Percentiles rank a stretch among this genome's conserved stretches.
phyloP scores from a whole-genome alignment of 768 basidiomycete species.

The Hydnomerulius pinastri region DNA sequence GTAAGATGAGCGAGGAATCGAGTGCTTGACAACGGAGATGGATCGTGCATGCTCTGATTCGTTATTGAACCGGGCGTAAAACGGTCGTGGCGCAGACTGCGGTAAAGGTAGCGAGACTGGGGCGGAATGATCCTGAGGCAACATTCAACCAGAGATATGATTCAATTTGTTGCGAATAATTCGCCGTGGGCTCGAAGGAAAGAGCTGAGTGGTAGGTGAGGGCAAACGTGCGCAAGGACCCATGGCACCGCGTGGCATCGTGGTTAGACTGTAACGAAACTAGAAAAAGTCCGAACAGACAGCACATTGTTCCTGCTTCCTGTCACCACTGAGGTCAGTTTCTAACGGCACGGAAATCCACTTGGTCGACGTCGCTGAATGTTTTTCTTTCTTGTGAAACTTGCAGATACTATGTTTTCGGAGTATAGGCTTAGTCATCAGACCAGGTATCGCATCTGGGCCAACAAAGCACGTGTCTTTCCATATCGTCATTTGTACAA shows the following conservation, averaged over 20 bases:
- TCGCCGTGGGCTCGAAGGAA: no score
- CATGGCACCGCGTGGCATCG: constrained; percentile 32
- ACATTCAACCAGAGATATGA: no score
- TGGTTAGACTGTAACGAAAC: constrained; percentile 1
- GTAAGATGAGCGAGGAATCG: constrained; percentile 10
- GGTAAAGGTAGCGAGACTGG: constrained; percentile 7
- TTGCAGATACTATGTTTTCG: constrained; percentile 1
- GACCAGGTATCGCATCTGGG: constrained; percentile 14
- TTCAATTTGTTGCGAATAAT: no score
- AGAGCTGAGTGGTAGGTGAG: constrained; percentile 19
- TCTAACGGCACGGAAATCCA: neutral
- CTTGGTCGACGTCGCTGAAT: constrained; percentile 10
- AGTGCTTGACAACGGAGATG: constrained; percentile 18
- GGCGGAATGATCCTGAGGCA: constrained; percentile 3
- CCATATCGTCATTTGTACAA: constrained; percentile 34
- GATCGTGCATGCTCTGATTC: constrained; percentile 25
- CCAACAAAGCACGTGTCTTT: constrained; percentile 34
- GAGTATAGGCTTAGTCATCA: constrained; percentile 34
- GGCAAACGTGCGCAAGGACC: constrained; percentile 39
- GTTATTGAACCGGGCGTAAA: constrained; percentile 23
- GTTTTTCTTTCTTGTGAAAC: neutral
- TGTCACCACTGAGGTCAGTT: constrained; percentile 20
- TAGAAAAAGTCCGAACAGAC: constrained; percentile 30
- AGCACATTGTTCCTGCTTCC: constrained; percentile 11
- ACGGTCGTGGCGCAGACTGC: constrained; percentile 12